phyloP scores from a whole-genome alignment of 2,329 filamentous ascomycete species.

The Arthrobotrys pseudoclavata region DNA sequence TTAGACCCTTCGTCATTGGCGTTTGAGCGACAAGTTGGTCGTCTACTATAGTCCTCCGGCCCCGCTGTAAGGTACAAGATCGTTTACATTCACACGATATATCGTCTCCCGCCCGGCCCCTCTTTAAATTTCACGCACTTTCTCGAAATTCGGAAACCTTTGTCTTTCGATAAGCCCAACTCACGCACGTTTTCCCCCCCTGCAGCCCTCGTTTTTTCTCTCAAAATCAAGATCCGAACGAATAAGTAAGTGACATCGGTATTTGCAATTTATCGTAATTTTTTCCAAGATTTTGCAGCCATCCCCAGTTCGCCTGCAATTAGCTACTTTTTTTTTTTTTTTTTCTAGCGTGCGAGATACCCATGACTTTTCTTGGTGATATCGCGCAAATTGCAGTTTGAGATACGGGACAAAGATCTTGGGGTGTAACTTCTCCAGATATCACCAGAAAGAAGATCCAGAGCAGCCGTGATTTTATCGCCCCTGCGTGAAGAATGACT shows the following conservation, averaged over 20 bases:
- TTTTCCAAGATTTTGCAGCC: slow-evolving; percentile 17
- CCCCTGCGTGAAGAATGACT: not conserved
- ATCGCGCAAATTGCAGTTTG: slow-evolving; percentile 5
- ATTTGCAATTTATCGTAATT: slow-evolving; percentile 34
- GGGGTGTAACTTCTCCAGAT: slow-evolving; percentile 33
- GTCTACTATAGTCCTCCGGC: slow-evolving; percentile 28
- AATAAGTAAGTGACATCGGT: slow-evolving; percentile 20
- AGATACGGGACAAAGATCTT: slow-evolving; percentile 32
- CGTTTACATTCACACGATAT: slow-evolving; percentile 9
- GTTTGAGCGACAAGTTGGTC: slow-evolving; percentile 34
- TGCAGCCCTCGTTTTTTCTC: slow-evolving; percentile 36
- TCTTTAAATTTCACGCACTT: slow-evolving; percentile 37
- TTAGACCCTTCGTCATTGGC: slow-evolving; percentile 31
- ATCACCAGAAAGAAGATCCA: slow-evolving; percentile 32
- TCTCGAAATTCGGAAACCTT: slow-evolving; percentile 28
- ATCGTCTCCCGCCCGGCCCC: slow-evolving; percentile 3
- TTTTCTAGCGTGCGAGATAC: slow-evolving; percentile 18
- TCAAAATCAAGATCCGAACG: not conserved
- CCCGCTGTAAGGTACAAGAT: slow-evolving; percentile 57
- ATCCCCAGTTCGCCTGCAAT: slow-evolving; percentile 20
- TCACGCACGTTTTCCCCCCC: slow-evolving; percentile 20
- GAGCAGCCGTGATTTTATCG: slow-evolving; percentile 24
- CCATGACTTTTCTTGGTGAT: slow-evolving; percentile 17
- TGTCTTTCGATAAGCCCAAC: slow-evolving; percentile 19
- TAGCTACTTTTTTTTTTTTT: not conserved